These are phyloP conservation scores for Calonectria ilicicola DNA, from an alignment of 2,329 filamentous ascomycete genomes.

Conservation along the genomic window DNA sequence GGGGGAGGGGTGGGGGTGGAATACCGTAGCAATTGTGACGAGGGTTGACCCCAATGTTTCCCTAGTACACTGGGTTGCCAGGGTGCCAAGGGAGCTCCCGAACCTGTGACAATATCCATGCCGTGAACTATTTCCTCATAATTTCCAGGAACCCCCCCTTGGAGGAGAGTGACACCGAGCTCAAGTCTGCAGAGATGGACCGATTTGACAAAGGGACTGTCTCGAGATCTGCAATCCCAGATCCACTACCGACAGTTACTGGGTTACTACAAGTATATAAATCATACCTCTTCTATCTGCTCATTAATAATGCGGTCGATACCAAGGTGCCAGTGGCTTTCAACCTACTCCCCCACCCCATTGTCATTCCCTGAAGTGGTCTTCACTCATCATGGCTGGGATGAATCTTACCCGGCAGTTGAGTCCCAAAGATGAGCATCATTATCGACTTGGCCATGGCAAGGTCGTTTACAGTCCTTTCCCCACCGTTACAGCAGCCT, in stretches of 20 bases:
- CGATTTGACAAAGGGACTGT: conserved; percentile 13
- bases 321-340: conserved; percentile 28
- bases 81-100: conserved; percentile 34
- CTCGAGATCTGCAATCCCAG: conserved; percentile 7
- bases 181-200: conserved; percentile 22
- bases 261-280: conserved; percentile 20
- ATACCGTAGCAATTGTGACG: conserved; percentile 35
- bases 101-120: conserved; percentile 26
- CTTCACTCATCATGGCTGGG: conserved; percentile 21
- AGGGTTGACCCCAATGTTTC: conserved; percentile 19
- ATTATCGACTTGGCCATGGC: conserved; percentile 30
- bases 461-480: conserved; percentile 47
- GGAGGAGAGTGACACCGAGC: conserved; percentile 16
- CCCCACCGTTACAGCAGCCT: conserved; percentile 52
- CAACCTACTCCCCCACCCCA: background rate
- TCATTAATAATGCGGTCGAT: background rate
- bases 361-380: background rate
- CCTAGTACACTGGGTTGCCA: conserved; percentile 31
- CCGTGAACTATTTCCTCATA: conserved; percentile 19
- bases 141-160: conserved; percentile 9
- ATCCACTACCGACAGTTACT: background rate
- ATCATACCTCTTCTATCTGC: conserved; percentile 1
- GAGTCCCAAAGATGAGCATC: conserved; percentile 1
- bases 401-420: conserved; percentile 9
- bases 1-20: conserved; percentile 26